Percentiles rank a stretch among this genome's conserved stretches.
Conservation (phyloP, 2,329 filamentous ascomycete species). For the Arthroderma sp. region DNA sequence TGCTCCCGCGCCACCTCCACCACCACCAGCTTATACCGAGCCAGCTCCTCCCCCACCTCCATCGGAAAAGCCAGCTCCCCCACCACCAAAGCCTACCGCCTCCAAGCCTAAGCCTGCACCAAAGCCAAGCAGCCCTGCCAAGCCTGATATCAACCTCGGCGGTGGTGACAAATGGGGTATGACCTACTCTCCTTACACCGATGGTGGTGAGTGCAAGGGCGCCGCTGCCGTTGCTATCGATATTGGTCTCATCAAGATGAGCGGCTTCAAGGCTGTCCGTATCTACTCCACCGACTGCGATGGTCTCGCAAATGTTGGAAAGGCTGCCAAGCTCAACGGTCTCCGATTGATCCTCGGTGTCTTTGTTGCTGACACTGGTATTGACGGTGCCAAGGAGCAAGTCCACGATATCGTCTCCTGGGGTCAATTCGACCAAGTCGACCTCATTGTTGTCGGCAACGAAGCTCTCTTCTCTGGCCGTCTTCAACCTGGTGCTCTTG, state of each 20-base stretch:
- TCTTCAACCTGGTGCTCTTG: conserved; percentile 52
- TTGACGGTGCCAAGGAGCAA: conserved; percentile 57
- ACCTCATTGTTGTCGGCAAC: conserved; percentile 78
- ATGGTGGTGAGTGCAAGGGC: conserved; percentile 49
- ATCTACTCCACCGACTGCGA: conserved; percentile 88
- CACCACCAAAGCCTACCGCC: conserved; percentile 10
- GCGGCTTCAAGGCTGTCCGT: conserved; percentile 60
- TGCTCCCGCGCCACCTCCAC: conserved; percentile 17
- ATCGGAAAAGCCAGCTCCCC: background rate
- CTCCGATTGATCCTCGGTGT: conserved; percentile 76
- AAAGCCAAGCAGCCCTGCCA: conserved; percentile 8
- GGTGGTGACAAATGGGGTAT: conserved; percentile 51
- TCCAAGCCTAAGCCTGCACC: conserved; percentile 14
- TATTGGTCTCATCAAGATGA: conserved; percentile 47
- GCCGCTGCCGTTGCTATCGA: conserved; percentile 46
- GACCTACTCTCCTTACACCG: conserved; percentile 65
- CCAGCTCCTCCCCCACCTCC: conserved; percentile 15
- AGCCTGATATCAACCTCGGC: conserved; percentile 12
- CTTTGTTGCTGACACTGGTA: conserved; percentile 56
- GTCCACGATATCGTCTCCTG: conserved; percentile 59
- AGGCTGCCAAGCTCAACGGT: conserved; percentile 51
- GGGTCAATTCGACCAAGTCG: conserved; percentile 58
- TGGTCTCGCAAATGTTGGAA: conserved; percentile 62
- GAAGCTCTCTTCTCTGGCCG: conserved; percentile 70
- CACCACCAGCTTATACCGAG: conserved; percentile 8